Evolutionary conservation across 1,139 yeast species (phyloP).

Genomic region (Chernovozyma aurita): DNA sequence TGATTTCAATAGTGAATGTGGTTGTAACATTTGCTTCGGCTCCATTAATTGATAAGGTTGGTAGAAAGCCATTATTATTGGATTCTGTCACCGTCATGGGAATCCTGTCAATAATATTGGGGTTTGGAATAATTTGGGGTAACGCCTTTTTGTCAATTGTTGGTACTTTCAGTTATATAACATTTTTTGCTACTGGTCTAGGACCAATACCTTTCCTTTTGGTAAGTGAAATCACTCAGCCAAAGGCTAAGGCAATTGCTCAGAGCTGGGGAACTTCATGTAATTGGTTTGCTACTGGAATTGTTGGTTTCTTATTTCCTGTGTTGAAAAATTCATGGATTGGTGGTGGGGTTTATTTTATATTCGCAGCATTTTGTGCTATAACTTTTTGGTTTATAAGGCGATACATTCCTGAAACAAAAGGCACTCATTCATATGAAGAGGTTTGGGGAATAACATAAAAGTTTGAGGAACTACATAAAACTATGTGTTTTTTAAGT

Average conservation of each 20-base stretch:
- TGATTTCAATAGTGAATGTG: constrained; percentile 70
- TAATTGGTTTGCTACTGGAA: constrained; percentile 87
- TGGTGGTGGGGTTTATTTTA: constrained; percentile 77
- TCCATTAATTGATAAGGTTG: constrained; percentile 64
- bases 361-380: constrained; percentile 60
- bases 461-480: no score
- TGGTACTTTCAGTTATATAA: constrained; percentile 70
- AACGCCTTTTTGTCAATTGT: constrained; percentile 53
- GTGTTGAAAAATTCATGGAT: constrained; percentile 50
- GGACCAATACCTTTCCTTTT: constrained; percentile 94
- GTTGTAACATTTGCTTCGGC: constrained; percentile 71
- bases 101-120: constrained; percentile 56
- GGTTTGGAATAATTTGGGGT: constrained; percentile 55
- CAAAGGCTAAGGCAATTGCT: constrained; percentile 75
- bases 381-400: constrained; percentile 46
- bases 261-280: constrained; percentile 90
- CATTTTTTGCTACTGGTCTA: constrained; percentile 82
- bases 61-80: constrained; percentile 70
- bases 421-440: constrained; percentile 54
- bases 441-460: constrained; percentile 50
- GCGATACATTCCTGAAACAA: constrained; percentile 69
- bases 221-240: constrained; percentile 84
- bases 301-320: constrained; percentile 81
- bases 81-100: constrained; percentile 71
- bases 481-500: no score